These are phyloP conservation scores for Triangularia verruculosa DNA, from an alignment of 2,329 filamentous ascomycete genomes.

Conservation along the genomic window DNA sequence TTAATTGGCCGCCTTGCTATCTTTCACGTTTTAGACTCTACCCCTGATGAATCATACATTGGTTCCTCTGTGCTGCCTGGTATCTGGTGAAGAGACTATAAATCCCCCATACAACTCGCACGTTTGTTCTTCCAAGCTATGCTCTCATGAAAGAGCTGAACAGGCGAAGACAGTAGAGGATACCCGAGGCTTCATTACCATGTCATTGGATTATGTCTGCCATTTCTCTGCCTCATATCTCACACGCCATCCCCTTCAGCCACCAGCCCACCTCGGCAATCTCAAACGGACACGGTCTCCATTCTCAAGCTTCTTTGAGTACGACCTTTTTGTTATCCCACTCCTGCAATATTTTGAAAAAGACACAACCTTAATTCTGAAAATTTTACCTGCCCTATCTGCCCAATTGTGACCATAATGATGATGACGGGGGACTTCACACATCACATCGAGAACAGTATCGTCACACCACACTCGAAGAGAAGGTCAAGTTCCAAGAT, in stretches of 20 bases:
- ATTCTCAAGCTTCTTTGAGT: too few relatives aligned
- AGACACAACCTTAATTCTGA: not conserved
- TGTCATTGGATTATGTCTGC: too few relatives aligned
- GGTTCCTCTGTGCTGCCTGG: not conserved
- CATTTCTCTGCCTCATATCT: too few relatives aligned
- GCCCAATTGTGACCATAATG: not conserved
- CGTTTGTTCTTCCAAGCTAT: not conserved
- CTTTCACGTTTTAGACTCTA: not conserved
- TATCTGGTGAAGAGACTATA: slow-evolving; percentile 12
- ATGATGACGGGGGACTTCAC: not conserved
- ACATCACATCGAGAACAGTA: not conserved
- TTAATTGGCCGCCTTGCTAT: not conserved
- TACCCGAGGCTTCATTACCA: too few relatives aligned
- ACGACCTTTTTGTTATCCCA: too few relatives aligned
- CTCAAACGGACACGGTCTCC: too few relatives aligned
- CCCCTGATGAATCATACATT: not conserved
- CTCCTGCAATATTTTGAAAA: too few relatives aligned
- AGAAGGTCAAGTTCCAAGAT: not conserved
- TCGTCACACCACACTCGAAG: not conserved
- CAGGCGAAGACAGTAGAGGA: too few relatives aligned
- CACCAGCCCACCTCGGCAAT: too few relatives aligned
- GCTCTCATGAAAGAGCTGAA: not conserved
- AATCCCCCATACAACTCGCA: slow-evolving; percentile 15
- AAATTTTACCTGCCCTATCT: not conserved
- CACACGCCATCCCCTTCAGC: too few relatives aligned